Evolutionary conservation across 495 filamentous ascomycete genomes (phyloP), one percentile per base, ranked within the genome.

Genomic region (Aspergillus sparsus): DNA sequence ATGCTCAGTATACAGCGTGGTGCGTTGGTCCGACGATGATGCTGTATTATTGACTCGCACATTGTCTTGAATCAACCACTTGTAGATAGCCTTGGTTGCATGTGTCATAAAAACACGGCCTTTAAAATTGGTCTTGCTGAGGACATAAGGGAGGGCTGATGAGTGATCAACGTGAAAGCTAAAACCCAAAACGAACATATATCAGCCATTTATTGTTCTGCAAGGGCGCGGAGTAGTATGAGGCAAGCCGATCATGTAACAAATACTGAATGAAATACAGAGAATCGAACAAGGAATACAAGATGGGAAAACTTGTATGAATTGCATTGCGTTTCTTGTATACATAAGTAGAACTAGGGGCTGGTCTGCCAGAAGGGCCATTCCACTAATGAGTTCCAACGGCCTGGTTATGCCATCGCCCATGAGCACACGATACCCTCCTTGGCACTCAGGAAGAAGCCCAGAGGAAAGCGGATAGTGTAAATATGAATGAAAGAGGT

Each of bases 121-220:
- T 62, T 89, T 87, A 82, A 98, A 98, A 69, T 95, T 96, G 49
- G 94, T 97, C 75, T 98, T 98, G 59, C 93, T 88, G 69, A 98
- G 84, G 57, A 98, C 94, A 73, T 97, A 98, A 36, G 94, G 94
- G 31, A 98, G 82, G 15, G 93, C 94, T 18, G 93, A 93, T 5
- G 94, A 96, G 77, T 98, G 94, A 73, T 98, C 94, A 66, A 98
- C 82, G 67, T 98, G 94, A 75, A 98, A 98, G 88, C 92, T 95
- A 71, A 36, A 56, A 31, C 44, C 11, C 44, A 31, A 64, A 31
- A 55, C 54, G 63, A 47, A 12, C 31, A 52, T 49, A 18, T 31
- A 67, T 76, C 64, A 75, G 73, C 62, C 59, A 57, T 34, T 31
- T 63, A 51, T 53, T 57, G 35, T 32, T 50, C 21, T 13, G 21